phyloP scores from a whole-genome alignment of 116 monocot genomes.

The Zostera marina region DNA sequence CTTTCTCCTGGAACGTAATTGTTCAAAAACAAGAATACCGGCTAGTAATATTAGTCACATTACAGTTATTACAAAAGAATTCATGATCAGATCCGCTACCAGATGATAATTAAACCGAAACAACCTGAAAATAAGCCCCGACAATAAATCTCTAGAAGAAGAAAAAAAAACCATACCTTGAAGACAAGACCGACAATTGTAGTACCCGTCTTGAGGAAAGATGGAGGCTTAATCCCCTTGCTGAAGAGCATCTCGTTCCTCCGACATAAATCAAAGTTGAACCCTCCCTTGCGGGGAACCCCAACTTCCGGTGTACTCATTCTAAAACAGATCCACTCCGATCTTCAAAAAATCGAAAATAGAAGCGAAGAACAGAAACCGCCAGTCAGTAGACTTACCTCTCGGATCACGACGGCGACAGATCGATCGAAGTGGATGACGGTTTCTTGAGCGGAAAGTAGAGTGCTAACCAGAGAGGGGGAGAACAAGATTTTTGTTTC shows the following conservation, averaged over 20 bases:
- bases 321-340: conserved; percentile 3
- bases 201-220: conserved; percentile 73
- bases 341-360: not conserved
- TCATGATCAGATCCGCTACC: not conserved
- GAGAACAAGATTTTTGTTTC: no score
- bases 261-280: conserved; percentile 72
- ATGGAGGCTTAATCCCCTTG: conserved; percentile 48
- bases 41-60: no score
- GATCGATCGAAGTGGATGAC: not conserved
- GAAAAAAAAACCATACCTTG: conserved; percentile 28
- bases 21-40: no score
- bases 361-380: not conserved
- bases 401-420: not conserved
- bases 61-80: not conserved
- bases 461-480: not conserved
- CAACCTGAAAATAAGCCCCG: not conserved
- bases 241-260: conserved; percentile 65
- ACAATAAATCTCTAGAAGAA: not conserved
- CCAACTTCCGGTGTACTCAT: conserved; percentile 14
- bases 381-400: not conserved
- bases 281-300: conserved; percentile 66
- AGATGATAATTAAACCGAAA: not conserved
- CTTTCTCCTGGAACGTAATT: no score
- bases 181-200: conserved; percentile 92
- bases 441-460: not conserved